Conservation (phyloP, 768 basidiomycete genomes). For the Crassisporium funariophilum region DNA sequence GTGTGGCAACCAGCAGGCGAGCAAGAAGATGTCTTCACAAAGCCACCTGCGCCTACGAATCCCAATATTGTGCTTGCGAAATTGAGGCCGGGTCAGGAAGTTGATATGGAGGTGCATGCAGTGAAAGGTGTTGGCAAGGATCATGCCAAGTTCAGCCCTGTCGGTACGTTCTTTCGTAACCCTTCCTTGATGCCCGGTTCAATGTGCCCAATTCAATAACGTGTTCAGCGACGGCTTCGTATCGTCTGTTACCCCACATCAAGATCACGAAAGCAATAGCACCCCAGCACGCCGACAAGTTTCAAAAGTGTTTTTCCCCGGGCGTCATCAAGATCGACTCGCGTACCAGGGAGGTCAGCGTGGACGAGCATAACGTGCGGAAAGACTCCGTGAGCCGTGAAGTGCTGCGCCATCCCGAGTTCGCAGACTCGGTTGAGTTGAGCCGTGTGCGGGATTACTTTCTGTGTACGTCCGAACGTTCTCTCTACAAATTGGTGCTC, state of each 20-base stretch:
- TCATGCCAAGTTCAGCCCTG: constrained; percentile 96
- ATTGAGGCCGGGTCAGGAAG: constrained; percentile 85
- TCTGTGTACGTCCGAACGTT: constrained; percentile 62
- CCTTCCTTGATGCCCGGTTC: not conserved
- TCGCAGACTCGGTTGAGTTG: constrained; percentile 79
- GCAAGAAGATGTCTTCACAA: constrained; percentile 63
- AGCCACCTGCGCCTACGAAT: constrained; percentile 68
- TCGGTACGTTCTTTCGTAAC: constrained; percentile 55
- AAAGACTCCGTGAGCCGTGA: constrained; percentile 91
- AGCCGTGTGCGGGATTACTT: constrained; percentile 90
- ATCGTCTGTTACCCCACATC: constrained; percentile 88
- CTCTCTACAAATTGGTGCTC: not conserved
- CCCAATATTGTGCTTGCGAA: constrained; percentile 88
- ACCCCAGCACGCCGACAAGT: constrained; percentile 74
- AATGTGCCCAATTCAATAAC: not conserved
- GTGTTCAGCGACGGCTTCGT: constrained; percentile 85
- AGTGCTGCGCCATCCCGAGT: constrained; percentile 90
- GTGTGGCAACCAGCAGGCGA: constrained; percentile 83
- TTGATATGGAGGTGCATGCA: constrained; percentile 87
- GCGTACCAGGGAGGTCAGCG: constrained; percentile 57
- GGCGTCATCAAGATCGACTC: constrained; percentile 73
- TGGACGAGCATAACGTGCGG: constrained; percentile 66
- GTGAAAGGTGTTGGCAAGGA: constrained; percentile 92
- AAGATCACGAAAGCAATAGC: constrained; percentile 77
- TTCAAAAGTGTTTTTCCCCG: constrained; percentile 84